A percentile compares a stretch with the other conserved stretches of the same genome.
Conservation (phyloP, 352 stramenopile species). For the Phytophthora meadii region DNA sequence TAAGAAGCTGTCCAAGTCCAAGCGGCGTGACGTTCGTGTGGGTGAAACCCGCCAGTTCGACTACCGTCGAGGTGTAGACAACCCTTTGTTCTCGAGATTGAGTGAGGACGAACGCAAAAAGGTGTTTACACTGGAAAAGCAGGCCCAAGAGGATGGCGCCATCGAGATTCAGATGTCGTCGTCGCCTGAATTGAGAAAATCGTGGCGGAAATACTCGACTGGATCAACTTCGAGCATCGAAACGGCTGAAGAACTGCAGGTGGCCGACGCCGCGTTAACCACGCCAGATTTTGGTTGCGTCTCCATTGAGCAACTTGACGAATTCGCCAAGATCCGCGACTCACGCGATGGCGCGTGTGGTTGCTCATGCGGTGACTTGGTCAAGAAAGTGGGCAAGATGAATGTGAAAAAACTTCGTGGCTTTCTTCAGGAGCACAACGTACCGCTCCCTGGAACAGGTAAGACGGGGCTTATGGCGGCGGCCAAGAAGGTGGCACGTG, state of each 20-base stretch:
- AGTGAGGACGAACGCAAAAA: constrained; percentile 74
- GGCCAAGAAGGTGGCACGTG: constrained; percentile 64
- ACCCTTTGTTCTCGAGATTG: constrained; percentile 80
- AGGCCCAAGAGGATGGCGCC: constrained; percentile 26
- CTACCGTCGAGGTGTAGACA: constrained; percentile 72
- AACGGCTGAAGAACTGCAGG: constrained; percentile 20
- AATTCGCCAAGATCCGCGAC: constrained; percentile 84
- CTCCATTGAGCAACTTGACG: constrained; percentile 83
- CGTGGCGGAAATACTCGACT: constrained; percentile 46
- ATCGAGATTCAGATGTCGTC: constrained; percentile 39
- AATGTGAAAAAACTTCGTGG: constrained; percentile 80
- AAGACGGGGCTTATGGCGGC: constrained; percentile 75
- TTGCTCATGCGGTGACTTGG: constrained; percentile 82
- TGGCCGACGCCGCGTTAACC: constrained; percentile 34
- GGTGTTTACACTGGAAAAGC: constrained; percentile 60
- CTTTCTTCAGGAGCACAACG: constrained; percentile 68
- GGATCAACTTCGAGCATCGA: constrained; percentile 31
- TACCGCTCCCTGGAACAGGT: constrained; percentile 50
- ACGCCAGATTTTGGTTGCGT: constrained; percentile 79
- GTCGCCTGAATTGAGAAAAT: constrained; percentile 28
- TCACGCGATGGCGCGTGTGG: constrained; percentile 78
- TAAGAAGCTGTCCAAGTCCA: constrained; percentile 70
- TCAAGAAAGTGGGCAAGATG: constrained; percentile 88
- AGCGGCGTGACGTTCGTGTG: constrained; percentile 58
- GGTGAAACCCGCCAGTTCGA: constrained; percentile 87